phyloP scores from a whole-genome alignment of 306 rosid species.

The Quercus cerris region DNA sequence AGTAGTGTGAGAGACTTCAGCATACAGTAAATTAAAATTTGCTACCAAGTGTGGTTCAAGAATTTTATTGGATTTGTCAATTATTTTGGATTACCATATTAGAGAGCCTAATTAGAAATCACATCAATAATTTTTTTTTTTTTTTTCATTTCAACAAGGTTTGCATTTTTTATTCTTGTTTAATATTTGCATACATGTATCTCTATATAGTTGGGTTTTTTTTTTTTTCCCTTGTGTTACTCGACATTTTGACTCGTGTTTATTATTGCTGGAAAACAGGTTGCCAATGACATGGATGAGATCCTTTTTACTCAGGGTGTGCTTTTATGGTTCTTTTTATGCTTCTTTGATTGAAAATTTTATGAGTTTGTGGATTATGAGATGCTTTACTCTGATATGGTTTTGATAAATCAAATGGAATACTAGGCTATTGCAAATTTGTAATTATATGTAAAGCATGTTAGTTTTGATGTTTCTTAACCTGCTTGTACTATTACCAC shows the following conservation, averaged over 20 bases:
- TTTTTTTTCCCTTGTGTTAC: neutral
- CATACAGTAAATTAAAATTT: too few species aligned
- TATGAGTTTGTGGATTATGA: slow-evolving; percentile 1
- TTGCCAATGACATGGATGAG: slow-evolving; percentile 68
- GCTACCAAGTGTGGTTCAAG: too few species aligned
- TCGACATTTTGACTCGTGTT: neutral
- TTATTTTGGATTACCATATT: too few species aligned
- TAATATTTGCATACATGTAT: too few species aligned
- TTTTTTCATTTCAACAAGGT: too few species aligned
- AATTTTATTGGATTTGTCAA: too few species aligned
- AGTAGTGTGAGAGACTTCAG: too few species aligned
- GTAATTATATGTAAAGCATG: neutral
- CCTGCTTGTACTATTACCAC: neutral
- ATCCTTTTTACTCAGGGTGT: slow-evolving; percentile 67
- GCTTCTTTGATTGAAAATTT: neutral
- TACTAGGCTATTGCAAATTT: neutral
- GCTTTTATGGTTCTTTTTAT: slow-evolving; percentile 4
- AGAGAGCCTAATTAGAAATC: too few species aligned
- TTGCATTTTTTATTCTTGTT: too few species aligned
- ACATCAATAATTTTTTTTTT: too few species aligned
- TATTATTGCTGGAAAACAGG: slow-evolving; percentile 41
- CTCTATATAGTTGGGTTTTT: too few species aligned
- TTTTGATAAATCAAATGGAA: neutral
- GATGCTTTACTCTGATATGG: neutral
- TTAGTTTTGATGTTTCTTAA: neutral